Evolutionary conservation across 768 basidiomycete species (phyloP), one percentile per base, ranked within the genome.

Genomic region (Trametes meyenii): DNA sequence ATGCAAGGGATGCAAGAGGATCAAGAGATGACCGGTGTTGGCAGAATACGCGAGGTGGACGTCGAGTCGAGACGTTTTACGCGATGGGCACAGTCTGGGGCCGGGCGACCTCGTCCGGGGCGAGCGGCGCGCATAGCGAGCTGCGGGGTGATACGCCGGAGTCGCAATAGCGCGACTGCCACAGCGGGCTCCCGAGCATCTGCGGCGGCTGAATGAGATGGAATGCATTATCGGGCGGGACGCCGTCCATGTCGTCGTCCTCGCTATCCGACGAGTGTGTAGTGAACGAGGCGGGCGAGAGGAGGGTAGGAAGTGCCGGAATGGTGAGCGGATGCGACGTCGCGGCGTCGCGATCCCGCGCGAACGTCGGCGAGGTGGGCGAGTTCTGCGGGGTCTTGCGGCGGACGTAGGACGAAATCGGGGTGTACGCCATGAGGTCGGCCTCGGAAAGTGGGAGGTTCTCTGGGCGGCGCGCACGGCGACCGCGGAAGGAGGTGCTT

Each of bases 341-440:
- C 73, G 67, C 72, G 72, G 68, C 51, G 48, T 66, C 50, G 60
- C 65, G 56, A 60, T 67, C 73, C 51, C 74, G 80, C 35, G 82
- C 77, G 71, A 89, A 90, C 12, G 83, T 82, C 13, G 88, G 83
- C 1, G 86, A 84, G 16, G 84, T 85, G 0, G 90, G 89, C 12
- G 90, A 90, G 40, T 83, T 80, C 60, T 85, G 85, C 29, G 90
- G 90, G 1, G 89, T 90, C 75, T 86, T 89, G 63, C 90, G 85
- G 64, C 91, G 89, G 44, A 89, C 86, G 61, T 88, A 92, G 40
- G 83, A 81, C 26, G 91, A 93, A 56, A 93, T 92, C 55, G 91
- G 91, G 14, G 87, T 90, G 68, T 68, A 71, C 6, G 70, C 73
- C 26, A 70, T 67, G 35, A 62, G 64, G 50, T 74, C 73, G 45